Evolutionary conservation across 768 basidiomycete genomes (phyloP), one percentile per base, ranked within the genome.

Genomic region (Tulasnella sp.): DNA sequence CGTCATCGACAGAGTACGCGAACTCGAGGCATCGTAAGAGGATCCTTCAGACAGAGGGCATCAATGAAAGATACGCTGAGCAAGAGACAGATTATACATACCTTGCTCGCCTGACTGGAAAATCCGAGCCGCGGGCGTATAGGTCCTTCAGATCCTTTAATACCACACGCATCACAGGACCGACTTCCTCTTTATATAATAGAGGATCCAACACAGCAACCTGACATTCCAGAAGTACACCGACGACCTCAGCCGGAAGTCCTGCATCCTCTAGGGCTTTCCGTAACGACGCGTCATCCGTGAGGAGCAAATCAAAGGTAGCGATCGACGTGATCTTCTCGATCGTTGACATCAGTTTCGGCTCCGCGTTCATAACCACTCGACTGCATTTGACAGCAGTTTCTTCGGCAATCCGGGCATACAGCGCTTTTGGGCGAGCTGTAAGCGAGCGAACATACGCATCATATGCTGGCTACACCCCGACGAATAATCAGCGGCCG

Each of bases 401-500:
- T 68, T 23, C 70, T 68, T 0, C 63, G 56, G 61, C 51, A 4
- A 60, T 49, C 15, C 30, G 24, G 24, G 24, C 44, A 26, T 34
- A 51, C n/a, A 41, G 10, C 26, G 49, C 21, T 3, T 79, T 84
- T 0, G 85, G 83, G 64, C 82, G 86, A 2, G 75, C 67, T 30
- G 66, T 71, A 59, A 86, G 72, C 52, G 79, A 75, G 42, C 78
- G 70, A 29, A 74, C 65, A 61, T 83, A 82, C 1, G 81, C 76
- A 7, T 80, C 74, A 59, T 79, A 81, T 13, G 86, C 82, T 58
- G 77, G 75, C 86, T 89, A 61, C 13, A 49, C 4, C 21, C n/a
- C 63, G 62, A 55, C n/a, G n/a, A n/a, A n/a, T n/a, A n/a, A n/a
- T n/a, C n/a, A n/a, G n/a, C n/a, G n/a, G n/a, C n/a, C n/a, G n/a